Evolutionary conservation across 805 yeast genomes (phyloP).

Genomic region (Blastobotrys attinorum): DNA sequence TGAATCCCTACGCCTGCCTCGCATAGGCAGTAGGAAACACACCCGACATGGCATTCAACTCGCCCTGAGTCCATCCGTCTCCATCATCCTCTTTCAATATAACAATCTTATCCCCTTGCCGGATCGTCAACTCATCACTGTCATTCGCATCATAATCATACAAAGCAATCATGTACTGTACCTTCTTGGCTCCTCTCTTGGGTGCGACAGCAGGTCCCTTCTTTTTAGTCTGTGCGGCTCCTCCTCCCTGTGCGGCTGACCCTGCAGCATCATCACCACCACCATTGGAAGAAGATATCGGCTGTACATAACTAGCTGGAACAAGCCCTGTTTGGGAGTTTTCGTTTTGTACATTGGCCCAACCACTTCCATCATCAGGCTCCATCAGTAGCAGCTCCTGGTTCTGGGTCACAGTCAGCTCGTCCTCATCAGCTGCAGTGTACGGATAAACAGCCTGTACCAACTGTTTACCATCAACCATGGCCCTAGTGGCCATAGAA

Average conservation of each 20-base stretch:
- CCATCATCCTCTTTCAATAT: conserved; percentile 62
- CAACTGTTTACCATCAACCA: conserved; percentile 9
- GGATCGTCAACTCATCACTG: conserved; percentile 66
- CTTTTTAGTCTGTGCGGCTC: conserved; percentile 28
- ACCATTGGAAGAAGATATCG: conserved; percentile 16
- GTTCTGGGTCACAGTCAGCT: conserved; percentile 52
- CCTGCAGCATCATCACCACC: conserved; percentile 6
- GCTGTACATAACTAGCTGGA: conserved; percentile 70
- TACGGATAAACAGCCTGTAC: conserved; percentile 59
- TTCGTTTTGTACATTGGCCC: conserved; percentile 60
- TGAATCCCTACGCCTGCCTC: conserved; percentile 6
- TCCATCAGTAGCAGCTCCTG: conserved; percentile 52
- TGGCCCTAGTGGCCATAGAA: not conserved
- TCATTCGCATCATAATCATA: conserved; percentile 75
- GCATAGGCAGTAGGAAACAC: conserved; percentile 76
- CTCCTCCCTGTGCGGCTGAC: conserved; percentile 18
- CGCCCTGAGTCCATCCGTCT: conserved; percentile 94
- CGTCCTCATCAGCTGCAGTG: conserved; percentile 67
- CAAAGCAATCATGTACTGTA: conserved; percentile 49
- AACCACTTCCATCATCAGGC: conserved; percentile 84
- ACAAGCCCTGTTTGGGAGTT: conserved; percentile 64
- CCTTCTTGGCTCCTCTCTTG: conserved; percentile 58
- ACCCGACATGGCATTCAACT: conserved; percentile 56
- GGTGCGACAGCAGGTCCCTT: conserved; percentile 80
- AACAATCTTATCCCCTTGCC: conserved; percentile 64